Evolutionary conservation across 306 rosid species (phyloP), one percentile per base, ranked within the genome.

Genomic region (Leucaena leucocephala): DNA sequence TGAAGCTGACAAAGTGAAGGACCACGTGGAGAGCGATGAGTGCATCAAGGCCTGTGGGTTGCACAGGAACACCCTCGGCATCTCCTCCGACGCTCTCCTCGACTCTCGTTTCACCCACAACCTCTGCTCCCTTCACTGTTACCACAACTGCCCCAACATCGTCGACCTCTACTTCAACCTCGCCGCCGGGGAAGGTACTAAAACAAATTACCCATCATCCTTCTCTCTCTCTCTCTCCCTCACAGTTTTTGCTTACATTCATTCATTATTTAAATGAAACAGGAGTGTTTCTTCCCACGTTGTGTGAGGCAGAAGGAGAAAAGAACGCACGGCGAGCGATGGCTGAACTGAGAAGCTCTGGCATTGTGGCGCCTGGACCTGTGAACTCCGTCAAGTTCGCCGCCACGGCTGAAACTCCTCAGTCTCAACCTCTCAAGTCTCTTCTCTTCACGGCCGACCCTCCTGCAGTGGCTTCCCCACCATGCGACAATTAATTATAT

Each of bases 231-330:
- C 39, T 1, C 27, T 36, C 4, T 36, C 39, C 2, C 4, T 36
- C 4, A 2, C 39, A 36, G 39, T 36, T 36, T 3, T 36, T 36
- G 4, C 39, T 36, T 36, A 36, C 39, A 36, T 1, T 4, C 39
- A 36, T 36, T 36, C 39, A 27, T 16, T 17, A 0, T 52, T 17
- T 52, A 9, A 17, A 5, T 17, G 4, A 11, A 27, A 38, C 13
- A 89, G 93, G 91, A 9, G 94, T 90, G 59, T 88, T 86, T 82
- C 92, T 90, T 75, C 92, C 92, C 0, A 90, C 81, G 64, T 10
- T 90, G 8, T 90, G 94, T 74, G 92, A 88, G 72, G 89, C 84
- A 39, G 72, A 80, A 79, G 85, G 78, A 7, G 84, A 45, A 27
- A 27, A 27, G 58, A 83, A 77, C 43, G 45, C 13, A 2, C 79